Conservation (phyloP, 2,329 filamentous ascomycete genomes). For the Neofusicoccum cordaticola region DNA sequence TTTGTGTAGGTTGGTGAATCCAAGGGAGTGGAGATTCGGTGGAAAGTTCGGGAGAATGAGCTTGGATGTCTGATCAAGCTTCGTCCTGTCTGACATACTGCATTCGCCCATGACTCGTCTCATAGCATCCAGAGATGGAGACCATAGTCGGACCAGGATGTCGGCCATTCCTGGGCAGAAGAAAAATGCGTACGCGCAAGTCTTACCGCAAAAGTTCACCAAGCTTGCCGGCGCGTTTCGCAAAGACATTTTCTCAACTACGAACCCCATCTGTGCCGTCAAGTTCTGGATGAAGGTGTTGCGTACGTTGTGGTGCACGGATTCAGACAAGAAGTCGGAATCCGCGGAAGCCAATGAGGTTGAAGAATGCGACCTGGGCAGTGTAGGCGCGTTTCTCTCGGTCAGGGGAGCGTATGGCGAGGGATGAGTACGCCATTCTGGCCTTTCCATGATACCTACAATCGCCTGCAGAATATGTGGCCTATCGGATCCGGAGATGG, state of each 20-base stretch:
- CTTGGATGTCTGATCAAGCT: slow-evolving; percentile 49
- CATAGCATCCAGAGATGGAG: slow-evolving; percentile 64
- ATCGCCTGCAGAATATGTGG: slow-evolving; percentile 76
- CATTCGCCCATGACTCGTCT: slow-evolving; percentile 70
- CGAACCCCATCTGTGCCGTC: slow-evolving; percentile 76
- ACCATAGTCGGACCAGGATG: slow-evolving; percentile 79
- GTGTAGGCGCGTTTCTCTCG: slow-evolving; percentile 50
- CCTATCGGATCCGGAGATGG: slow-evolving; percentile 79
- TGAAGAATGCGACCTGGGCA: slow-evolving; percentile 50
- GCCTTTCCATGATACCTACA: slow-evolving; percentile 79
- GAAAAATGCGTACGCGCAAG: slow-evolving; percentile 89
- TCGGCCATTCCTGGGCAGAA: slow-evolving; percentile 86
- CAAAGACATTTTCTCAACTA: slow-evolving; percentile 85
- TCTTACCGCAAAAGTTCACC: slow-evolving; percentile 85
- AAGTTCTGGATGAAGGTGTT: slow-evolving; percentile 84
- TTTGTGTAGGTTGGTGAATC: slow-evolving; percentile 61
- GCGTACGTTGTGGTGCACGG: slow-evolving; percentile 82
- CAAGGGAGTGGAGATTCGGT: slow-evolving; percentile 58
- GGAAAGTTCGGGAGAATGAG: slow-evolving; percentile 70
- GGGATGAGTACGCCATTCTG: slow-evolving; percentile 78
- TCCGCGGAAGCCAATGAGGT: slow-evolving; percentile 61
- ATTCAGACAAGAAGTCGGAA: slow-evolving; percentile 68
- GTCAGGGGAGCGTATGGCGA: slow-evolving; percentile 63
- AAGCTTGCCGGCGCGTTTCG: slow-evolving; percentile 64
- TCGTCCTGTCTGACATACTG: slow-evolving; percentile 54